Base-by-base conservation (phyloP, 441 rosid genomes). In the Croton laevigatus region DNA sequence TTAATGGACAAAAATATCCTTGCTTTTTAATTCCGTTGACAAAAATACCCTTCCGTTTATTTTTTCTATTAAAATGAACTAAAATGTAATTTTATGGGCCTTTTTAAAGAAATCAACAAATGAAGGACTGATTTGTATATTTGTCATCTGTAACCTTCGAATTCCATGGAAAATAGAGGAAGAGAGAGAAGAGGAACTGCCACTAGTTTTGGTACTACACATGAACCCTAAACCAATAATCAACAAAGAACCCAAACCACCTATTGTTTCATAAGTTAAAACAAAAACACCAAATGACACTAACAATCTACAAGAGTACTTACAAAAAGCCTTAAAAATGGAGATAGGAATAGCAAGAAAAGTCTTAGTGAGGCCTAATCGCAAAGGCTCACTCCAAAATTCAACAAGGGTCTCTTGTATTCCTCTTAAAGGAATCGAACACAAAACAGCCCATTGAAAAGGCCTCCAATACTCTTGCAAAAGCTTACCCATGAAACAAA, bases 371-470 rank as follows among this genome's bases (percentile, higher is more conserved):
- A 95, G 82, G 20, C 99, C 99, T 66, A 87, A 53, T 64, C 75
- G 48, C 76, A 95, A 78, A 44, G 99, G 98, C 77, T 84, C 85
- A 46, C 82, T 83, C 99, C 98, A 95, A 81, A 95, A 95, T 23
- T 61, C 85, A 14, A 95, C 97, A 49, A 95, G 90, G 84, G 93
- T 84, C 49, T 88, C 85, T 69, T 95, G 93, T 19, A 95, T 88
- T 59, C 96, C 98, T 84, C 98, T 77, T 42, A 95, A 65, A 1
- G 98, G 99, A 68, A 95, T 95, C 6, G 99, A 95, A 74, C 97
- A 95, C 65, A 95, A 72, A 62, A 95, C 76, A 45, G 97, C 99
- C 99, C 99, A 95, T 68, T 91, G 99, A 78, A 95, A 86, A 44
- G 99, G 93, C 73, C 98, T 79, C 23, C 91, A 81, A 73, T 92